Conservation (phyloP, 2,329 filamentous ascomycete species). For the Hypoxylon sp. region DNA sequence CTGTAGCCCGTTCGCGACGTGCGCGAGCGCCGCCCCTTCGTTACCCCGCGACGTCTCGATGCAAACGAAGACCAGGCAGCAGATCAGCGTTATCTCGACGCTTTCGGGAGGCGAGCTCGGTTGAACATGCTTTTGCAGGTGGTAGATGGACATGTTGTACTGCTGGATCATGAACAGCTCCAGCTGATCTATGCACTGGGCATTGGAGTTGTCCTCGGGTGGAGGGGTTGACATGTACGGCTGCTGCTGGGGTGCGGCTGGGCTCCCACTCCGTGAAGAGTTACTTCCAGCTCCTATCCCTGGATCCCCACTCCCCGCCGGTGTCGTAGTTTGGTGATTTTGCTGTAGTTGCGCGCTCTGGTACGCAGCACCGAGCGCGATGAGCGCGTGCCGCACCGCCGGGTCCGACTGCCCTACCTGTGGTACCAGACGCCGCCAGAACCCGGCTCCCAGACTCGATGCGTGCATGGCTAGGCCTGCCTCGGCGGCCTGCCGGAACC, state of each 20-base stretch:
- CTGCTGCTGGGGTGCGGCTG: conserved; percentile 6
- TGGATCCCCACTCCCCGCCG: not conserved
- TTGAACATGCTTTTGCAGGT: conserved; percentile 50
- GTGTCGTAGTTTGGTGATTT: conserved; percentile 7
- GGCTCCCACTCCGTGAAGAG: conserved; percentile 5
- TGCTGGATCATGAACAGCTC: conserved; percentile 59
- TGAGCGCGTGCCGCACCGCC: conserved; percentile 55
- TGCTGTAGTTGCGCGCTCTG: conserved; percentile 43
- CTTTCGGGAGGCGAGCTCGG: conserved; percentile 45
- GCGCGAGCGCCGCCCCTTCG: conserved; percentile 48
- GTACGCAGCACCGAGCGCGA: conserved; percentile 55
- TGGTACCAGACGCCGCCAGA: conserved; percentile 54
- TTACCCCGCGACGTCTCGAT: conserved; percentile 53
- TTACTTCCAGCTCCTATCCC: not conserved
- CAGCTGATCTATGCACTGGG: conserved; percentile 44
- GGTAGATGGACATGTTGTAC: conserved; percentile 57
- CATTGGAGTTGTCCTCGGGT: conserved; percentile 19
- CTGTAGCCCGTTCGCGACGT: conserved; percentile 53
- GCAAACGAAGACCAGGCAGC: conserved; percentile 54
- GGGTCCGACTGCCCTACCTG: conserved; percentile 52
- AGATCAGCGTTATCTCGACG: conserved; percentile 53
- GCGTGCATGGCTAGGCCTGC: conserved; percentile 52
- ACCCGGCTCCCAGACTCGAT: conserved; percentile 48
- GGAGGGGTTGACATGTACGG: conserved; percentile 13
- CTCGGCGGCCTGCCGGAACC: conserved; percentile 53